Evolutionary conservation across 2,329 filamentous ascomycete genomes (phyloP).

Genomic region (Fusarium tricinctum): DNA sequence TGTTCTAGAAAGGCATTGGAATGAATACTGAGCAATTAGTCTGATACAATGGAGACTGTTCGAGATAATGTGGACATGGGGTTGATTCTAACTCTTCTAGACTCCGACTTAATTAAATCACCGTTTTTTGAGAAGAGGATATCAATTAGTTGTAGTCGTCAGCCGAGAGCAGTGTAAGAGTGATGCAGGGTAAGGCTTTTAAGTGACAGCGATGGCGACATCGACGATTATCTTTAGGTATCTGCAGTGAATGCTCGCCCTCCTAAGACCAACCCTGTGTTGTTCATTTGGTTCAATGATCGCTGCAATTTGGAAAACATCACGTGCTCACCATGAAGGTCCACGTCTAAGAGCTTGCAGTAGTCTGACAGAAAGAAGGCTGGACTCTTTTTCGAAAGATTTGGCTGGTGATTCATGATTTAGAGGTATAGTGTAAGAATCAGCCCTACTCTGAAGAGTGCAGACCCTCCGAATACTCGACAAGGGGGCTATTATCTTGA

Average conservation of each 20-base stretch:
- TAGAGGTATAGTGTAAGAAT: too few species aligned
- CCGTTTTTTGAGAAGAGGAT: not conserved
- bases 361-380: not conserved
- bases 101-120: too few species aligned
- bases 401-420: not conserved
- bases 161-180: not conserved
- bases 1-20: constrained; percentile 32
- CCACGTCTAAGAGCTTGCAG: not conserved
- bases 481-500: not conserved
- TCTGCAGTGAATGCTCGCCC: not conserved
- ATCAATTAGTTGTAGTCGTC: not conserved
- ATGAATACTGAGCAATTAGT: not conserved
- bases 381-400: too few species aligned
- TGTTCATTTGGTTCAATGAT: not conserved
- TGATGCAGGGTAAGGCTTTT: not conserved
- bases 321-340: not conserved
- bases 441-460: not conserved
- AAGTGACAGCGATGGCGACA: not conserved
- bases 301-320: not conserved
- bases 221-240: not conserved
- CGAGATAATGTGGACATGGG: not conserved
- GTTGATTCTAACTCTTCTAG: not conserved
- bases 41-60: too few species aligned
- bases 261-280: not conserved
- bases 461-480: not conserved